These are phyloP conservation scores for Penicillium sp. DNA, from an alignment of 2,329 filamentous ascomycete species.

Conservation along the genomic window DNA sequence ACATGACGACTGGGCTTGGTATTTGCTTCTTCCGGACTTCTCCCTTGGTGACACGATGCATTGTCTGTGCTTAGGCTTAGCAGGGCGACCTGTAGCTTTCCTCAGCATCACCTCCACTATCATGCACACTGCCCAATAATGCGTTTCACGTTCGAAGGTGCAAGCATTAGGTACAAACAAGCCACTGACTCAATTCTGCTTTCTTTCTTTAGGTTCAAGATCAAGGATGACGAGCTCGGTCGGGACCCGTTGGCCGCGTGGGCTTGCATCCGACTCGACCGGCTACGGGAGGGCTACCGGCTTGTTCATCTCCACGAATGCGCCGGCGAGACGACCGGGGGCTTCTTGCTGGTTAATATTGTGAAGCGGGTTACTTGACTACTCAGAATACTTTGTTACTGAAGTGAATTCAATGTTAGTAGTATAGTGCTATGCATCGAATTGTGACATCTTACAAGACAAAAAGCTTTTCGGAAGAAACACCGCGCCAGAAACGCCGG, in stretches of 20 bases:
- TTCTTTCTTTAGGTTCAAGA: conserved; percentile 61
- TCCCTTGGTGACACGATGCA: not conserved
- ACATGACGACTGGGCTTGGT: not conserved
- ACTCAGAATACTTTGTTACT: not conserved
- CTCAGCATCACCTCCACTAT: not conserved
- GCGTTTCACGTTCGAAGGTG: not conserved
- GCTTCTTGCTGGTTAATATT: conserved; percentile 71
- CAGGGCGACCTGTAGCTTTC: not conserved
- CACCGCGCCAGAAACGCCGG: not conserved
- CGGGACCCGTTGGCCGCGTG: conserved; percentile 78
- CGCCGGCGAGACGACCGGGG: conserved; percentile 63
- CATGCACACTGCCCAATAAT: not conserved
- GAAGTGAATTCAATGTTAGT: not conserved
- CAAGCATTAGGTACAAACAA: not conserved
- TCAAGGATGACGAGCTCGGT: conserved; percentile 81
- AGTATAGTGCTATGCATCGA: not conserved
- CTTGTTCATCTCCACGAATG: conserved; percentile 73
- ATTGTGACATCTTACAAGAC: not conserved
- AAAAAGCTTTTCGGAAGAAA: too few species aligned
- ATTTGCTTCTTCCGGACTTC: not conserved
- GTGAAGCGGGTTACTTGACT: conserved; percentile 50
- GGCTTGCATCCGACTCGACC: conserved; percentile 83
- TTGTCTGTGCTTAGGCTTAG: not conserved
- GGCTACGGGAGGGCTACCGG: conserved; percentile 70
- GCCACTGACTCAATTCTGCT: not conserved